Conservation (phyloP, 108 stramenopile genomes). For the Skeletonema tropicum region DNA sequence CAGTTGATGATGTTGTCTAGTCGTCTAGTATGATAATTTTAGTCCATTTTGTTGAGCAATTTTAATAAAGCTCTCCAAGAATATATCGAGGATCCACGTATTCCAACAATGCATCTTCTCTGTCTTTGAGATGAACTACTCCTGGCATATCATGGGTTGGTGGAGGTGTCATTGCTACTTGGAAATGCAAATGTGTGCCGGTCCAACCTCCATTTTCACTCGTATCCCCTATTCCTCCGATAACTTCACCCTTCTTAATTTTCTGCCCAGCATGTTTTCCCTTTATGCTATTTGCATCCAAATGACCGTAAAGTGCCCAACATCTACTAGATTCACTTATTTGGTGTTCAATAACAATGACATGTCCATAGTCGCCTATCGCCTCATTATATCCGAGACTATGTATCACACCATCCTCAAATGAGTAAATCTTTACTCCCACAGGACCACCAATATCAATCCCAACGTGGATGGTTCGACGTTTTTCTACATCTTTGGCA, state of each 20-base stretch:
- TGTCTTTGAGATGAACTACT: conserved; percentile 59
- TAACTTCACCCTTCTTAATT: conserved; percentile 56
- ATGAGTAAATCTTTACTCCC: conserved; percentile 72
- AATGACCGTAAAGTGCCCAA: conserved; percentile 84
- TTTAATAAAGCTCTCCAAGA: conserved; percentile 71
- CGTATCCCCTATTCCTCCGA: conserved; percentile 69
- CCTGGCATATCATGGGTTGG: conserved; percentile 83
- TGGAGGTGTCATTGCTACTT: conserved; percentile 58
- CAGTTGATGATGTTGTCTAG: too few species aligned
- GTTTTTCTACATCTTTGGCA: conserved; percentile 36
- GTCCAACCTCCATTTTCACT: conserved; percentile 89
- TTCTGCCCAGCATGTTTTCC: conserved; percentile 26
- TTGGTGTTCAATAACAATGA: conserved; percentile 75
- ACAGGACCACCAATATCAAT: conserved; percentile 82
- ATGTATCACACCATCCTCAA: conserved; percentile 74
- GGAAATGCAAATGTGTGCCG: conserved; percentile 75
- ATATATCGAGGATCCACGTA: conserved; percentile 80
- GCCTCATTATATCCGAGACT: conserved; percentile 78
- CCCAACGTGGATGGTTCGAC: conserved; percentile 78
- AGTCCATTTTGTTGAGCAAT: too few species aligned
- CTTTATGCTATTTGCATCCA: conserved; percentile 44
- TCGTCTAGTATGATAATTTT: too few species aligned
- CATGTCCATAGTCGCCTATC: conserved; percentile 83
- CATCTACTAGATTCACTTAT: conserved; percentile 34
- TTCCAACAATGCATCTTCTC: conserved; percentile 53